A percentile compares a stretch with the other conserved stretches of the same genome.
These are phyloP conservation scores for Allomyces macrogynus DNA, from an alignment of 192 early-diverging fungal genomes.

Conservation along the genomic window DNA sequence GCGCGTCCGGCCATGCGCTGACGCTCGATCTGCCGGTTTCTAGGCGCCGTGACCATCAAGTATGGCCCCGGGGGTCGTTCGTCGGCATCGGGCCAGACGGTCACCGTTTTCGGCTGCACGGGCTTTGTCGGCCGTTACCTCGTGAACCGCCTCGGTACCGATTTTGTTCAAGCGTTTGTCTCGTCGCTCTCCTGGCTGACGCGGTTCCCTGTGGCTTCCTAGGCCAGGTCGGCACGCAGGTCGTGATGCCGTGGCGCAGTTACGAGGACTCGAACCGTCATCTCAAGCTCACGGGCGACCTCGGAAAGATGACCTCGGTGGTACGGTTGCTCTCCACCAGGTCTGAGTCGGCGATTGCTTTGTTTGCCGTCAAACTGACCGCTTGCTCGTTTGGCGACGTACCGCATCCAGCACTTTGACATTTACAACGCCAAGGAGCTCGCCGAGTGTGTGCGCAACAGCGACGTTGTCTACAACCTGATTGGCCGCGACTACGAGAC, in stretches of 20 bases:
- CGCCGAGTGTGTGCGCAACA: slow-evolving; percentile 66
- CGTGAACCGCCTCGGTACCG: slow-evolving; percentile 66
- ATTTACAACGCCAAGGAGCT: slow-evolving; percentile 68
- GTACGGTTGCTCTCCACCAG: slow-evolving; percentile 9
- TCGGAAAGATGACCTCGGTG: slow-evolving; percentile 79
- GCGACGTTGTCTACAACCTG: slow-evolving; percentile 87
- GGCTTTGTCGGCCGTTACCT: slow-evolving; percentile 91
- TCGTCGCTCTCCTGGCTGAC: not conserved
- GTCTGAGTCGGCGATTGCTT: not conserved
- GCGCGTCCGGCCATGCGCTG: too few relatives aligned
- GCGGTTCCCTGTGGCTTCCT: not conserved
- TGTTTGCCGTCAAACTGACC: slow-evolving; percentile 4
- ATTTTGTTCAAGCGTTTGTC: not conserved
- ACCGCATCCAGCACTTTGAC: slow-evolving; percentile 50
- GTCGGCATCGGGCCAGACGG: slow-evolving; percentile 63
- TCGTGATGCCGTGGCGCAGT: slow-evolving; percentile 75
- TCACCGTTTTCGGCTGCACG: slow-evolving; percentile 88
- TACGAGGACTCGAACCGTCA: slow-evolving; percentile 65
- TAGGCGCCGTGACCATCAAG: not conserved
- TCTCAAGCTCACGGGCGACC: slow-evolving; percentile 80
- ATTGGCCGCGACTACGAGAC: slow-evolving; percentile 81
- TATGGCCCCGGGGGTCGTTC: slow-evolving; percentile 22
- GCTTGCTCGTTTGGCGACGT: too few relatives aligned
- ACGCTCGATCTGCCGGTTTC: too few relatives aligned
- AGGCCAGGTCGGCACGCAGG: slow-evolving; percentile 63